Conservation (phyloP, 164 flowering plant species). For the Santalum album region DNA sequence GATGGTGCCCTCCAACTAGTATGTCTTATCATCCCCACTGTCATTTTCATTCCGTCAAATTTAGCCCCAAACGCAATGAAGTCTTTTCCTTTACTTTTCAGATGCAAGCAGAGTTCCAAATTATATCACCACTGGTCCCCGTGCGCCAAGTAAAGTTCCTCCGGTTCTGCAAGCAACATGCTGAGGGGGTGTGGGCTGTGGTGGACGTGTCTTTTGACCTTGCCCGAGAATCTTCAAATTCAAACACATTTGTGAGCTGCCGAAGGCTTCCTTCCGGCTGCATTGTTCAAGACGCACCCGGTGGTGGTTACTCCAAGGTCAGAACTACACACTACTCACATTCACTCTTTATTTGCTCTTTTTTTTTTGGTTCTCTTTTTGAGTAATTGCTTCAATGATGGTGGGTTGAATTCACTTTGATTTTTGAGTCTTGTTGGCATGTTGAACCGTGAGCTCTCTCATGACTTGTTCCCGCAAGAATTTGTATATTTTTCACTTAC, state of each 20-base stretch:
- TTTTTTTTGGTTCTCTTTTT: too few species aligned
- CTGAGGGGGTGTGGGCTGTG: conserved; percentile 73
- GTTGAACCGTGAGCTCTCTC: too few species aligned
- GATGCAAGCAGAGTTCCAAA: conserved; percentile 78
- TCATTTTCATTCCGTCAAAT: not conserved
- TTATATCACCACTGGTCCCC: conserved; percentile 66
- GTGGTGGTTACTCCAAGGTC: conserved; percentile 82
- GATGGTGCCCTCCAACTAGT: conserved; percentile 72
- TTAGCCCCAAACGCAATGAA: not conserved
- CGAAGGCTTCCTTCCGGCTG: conserved; percentile 88
- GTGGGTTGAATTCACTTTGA: too few species aligned
- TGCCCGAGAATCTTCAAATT: conserved; percentile 23
- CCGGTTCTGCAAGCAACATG: conserved; percentile 71
- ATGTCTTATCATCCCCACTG: conserved; percentile 5
- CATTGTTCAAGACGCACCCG: conserved; percentile 59
- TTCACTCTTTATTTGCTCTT: too few species aligned
- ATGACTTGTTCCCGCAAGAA: too few species aligned
- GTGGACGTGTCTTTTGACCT: conserved; percentile 62
- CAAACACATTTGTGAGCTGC: conserved; percentile 22
- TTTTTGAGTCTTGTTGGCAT: too few species aligned
- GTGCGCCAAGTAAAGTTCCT: conserved; percentile 59
- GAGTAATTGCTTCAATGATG: too few species aligned
- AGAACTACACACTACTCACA: too few species aligned
- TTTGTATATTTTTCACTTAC: too few species aligned
- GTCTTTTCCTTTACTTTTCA: conserved; percentile 13